Percentiles rank a stretch among this genome's conserved stretches.
These are phyloP conservation scores for Theileria parva DNA, from an alignment of 169 alveolate genomes.

Conservation along the genomic window DNA sequence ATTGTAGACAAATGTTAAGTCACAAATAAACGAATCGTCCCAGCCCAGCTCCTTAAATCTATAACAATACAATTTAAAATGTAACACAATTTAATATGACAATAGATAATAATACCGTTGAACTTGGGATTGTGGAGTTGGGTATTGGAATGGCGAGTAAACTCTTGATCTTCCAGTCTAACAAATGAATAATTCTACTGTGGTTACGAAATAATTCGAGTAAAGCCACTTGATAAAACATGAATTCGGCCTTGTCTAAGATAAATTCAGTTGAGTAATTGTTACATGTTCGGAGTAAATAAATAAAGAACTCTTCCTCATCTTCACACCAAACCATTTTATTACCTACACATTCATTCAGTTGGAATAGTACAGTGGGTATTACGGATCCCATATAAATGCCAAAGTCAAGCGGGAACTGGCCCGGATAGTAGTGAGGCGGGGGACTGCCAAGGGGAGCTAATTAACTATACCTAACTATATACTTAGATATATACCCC, in stretches of 20 bases:
- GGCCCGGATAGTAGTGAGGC: too few species aligned
- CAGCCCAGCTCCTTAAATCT: neutral
- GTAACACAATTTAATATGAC: too few species aligned
- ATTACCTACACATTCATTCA: conserved; percentile 14
- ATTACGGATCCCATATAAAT: too few species aligned
- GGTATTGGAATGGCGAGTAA: neutral
- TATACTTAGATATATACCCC: too few species aligned
- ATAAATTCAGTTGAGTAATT: too few species aligned
- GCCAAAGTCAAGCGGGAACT: neutral
- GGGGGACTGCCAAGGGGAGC: too few species aligned
- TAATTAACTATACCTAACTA: too few species aligned
- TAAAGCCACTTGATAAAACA: neutral
- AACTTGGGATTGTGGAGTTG: neutral
- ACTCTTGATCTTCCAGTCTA: neutral
- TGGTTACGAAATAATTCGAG: neutral
- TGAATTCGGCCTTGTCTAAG: neutral
- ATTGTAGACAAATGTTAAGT: neutral
- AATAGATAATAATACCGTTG: too few species aligned
- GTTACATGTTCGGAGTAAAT: neutral
- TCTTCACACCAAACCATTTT: neutral
- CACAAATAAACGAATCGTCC: neutral
- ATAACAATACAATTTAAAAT: too few species aligned
- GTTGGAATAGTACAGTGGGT: too few species aligned
- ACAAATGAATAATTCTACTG: neutral
- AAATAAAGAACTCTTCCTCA: neutral